Evolutionary conservation across 192 early-diverging fungal species (phyloP).

Genomic region (Gryganskiella cystojenkinii): DNA sequence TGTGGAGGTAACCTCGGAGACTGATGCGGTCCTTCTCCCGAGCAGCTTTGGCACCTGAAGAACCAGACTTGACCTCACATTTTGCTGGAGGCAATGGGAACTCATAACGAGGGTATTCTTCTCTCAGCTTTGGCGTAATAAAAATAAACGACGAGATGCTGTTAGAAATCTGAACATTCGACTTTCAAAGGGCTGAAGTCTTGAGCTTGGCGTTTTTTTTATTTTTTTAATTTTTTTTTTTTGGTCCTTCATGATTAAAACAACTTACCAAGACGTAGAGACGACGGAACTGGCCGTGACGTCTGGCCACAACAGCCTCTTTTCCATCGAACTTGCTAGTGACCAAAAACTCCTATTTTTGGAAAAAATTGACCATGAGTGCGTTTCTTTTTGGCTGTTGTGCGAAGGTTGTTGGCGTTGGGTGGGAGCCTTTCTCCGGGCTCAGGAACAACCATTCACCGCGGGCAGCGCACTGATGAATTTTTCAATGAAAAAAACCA

Average conservation of each 20-base stretch:
- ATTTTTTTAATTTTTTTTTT: no score
- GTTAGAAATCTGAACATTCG: no score
- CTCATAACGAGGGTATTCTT: conserved; percentile 56
- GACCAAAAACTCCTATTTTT: conserved; percentile 57
- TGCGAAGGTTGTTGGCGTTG: neutral
- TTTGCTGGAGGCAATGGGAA: conserved; percentile 58
- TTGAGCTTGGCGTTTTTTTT: no score
- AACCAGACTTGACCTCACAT: conserved; percentile 29
- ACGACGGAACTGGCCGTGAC: conserved; percentile 58
- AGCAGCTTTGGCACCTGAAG: conserved; percentile 22
- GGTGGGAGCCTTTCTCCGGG: no score
- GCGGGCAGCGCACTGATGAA: no score
- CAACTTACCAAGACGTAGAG: conserved; percentile 54
- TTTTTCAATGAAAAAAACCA: no score
- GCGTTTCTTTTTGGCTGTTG: neutral
- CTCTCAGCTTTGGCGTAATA: conserved; percentile 37
- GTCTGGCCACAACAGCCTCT: conserved; percentile 54
- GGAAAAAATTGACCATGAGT: neutral
- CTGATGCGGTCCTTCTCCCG: conserved; percentile 64
- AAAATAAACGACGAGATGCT: no score
- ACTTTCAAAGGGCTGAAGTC: no score
- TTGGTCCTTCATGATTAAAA: neutral
- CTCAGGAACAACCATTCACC: no score
- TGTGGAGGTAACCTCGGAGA: conserved; percentile 56
- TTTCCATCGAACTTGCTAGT: conserved; percentile 32